phyloP scores from a whole-genome alignment of 768 basidiomycete genomes.

The Stropharia rugosoannulata region DNA sequence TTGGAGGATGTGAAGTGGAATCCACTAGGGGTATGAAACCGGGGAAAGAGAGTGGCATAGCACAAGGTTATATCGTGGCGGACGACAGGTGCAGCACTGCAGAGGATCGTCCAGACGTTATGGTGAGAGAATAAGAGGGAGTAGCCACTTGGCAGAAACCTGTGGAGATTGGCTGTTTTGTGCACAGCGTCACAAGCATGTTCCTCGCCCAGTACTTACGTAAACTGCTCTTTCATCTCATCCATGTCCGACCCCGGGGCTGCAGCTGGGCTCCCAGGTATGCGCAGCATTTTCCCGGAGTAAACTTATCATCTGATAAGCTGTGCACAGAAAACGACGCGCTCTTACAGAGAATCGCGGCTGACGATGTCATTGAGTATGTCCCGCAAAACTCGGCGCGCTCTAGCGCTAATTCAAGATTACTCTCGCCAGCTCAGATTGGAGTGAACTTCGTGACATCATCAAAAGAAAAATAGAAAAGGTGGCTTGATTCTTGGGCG shows the following conservation, averaged over 20 bases:
- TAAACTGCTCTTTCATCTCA: no score
- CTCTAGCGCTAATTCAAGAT: not conserved
- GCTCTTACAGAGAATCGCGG: slow-evolving; percentile 60
- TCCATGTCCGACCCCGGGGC: no score
- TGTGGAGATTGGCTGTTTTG: no score
- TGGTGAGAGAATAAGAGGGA: no score
- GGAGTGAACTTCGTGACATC: slow-evolving; percentile 65
- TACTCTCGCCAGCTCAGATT: slow-evolving; percentile 52
- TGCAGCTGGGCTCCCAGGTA: no score
- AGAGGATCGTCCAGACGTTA: not conserved
- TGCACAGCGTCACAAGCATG: no score
- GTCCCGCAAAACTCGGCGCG: slow-evolving; percentile 20
- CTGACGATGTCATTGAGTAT: slow-evolving; percentile 64
- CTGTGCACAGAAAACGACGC: slow-evolving; percentile 38
- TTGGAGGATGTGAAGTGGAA: slow-evolving; percentile 14
- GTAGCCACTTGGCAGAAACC: no score
- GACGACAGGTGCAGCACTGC: slow-evolving; percentile 3
- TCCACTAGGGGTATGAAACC: slow-evolving; percentile 16
- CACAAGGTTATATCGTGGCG: not conserved
- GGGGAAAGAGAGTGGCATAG: slow-evolving; percentile 15
- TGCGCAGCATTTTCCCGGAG: not conserved
- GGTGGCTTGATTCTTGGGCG: slow-evolving; percentile 35
- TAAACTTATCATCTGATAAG: not conserved
- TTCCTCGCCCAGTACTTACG: no score
- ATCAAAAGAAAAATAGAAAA: slow-evolving; percentile 72